Conservation (phyloP, 2,329 filamentous ascomycete species). For the Sphaerostilbella broomeana region DNA sequence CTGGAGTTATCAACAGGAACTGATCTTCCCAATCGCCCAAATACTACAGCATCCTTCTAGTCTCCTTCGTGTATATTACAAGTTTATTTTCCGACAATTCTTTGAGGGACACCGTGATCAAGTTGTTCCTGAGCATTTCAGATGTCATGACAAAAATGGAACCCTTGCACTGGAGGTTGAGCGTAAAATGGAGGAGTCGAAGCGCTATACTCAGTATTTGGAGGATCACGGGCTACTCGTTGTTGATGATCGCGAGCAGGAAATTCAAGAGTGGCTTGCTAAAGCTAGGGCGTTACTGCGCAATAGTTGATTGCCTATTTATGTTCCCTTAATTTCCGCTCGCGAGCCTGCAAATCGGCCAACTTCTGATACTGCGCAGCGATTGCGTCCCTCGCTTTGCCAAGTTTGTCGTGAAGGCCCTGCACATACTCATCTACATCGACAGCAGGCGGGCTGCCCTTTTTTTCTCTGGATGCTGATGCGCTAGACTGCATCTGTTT, state of each 20-base stretch:
- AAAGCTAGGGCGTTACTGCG: not conserved
- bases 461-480: slow-evolving; percentile 1
- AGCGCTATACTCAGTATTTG: slow-evolving; percentile 14
- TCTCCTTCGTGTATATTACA: too few relatives aligned
- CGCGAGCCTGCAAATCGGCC: not conserved
- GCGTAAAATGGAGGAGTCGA: slow-evolving; percentile 11
- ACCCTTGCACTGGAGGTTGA: slow-evolving; percentile 1
- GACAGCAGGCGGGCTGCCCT: not conserved
- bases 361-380: not conserved
- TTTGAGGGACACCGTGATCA: too few relatives aligned
- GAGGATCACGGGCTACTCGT: slow-evolving; percentile 9
- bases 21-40: too few relatives aligned
- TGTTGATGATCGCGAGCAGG: not conserved
- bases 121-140: not conserved
- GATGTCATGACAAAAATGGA: not conserved
- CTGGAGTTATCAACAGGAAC: too few relatives aligned
- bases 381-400: not conserved
- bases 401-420: not conserved
- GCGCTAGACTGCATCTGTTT: slow-evolving; percentile 5
- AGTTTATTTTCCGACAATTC: too few relatives aligned
- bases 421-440: not conserved
- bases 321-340: not conserved
- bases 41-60: too few relatives aligned
- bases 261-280: slow-evolving; percentile 3
- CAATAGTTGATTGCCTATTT: not conserved